A percentile compares a stretch with the other conserved stretches of the same genome.
Conservation (phyloP, 768 basidiomycete species). For the Hemileccinum impolitum region DNA sequence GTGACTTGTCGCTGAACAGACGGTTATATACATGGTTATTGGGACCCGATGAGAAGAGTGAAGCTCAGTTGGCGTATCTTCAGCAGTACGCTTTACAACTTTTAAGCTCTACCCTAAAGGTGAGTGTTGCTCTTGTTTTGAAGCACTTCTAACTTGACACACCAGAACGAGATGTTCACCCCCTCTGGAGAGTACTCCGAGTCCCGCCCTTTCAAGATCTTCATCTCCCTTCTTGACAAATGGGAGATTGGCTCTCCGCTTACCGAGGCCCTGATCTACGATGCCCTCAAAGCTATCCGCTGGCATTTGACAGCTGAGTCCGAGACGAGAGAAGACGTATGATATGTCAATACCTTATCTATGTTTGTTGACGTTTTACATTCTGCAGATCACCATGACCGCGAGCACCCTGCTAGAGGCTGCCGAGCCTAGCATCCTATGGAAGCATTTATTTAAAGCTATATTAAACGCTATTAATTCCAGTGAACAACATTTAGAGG, state of each 20-base stretch:
- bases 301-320: constrained; percentile 47
- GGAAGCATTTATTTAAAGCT: constrained; percentile 67
- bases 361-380: not conserved
- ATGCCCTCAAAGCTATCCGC: constrained; percentile 74
- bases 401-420: constrained; percentile 89
- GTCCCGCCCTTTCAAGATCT: constrained; percentile 91
- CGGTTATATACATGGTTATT: constrained; percentile 92
- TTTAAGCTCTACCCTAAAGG: constrained; percentile 66
- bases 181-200: constrained; percentile 72
- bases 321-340: constrained; percentile 61
- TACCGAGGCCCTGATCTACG: constrained; percentile 75
- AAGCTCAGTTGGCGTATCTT: constrained; percentile 73
- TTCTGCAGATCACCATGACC: constrained; percentile 65
- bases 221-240: constrained; percentile 92
- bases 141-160: constrained; percentile 11
- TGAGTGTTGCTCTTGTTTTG: constrained; percentile 25
- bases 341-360: constrained; percentile 13
- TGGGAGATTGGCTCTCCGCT: constrained; percentile 90
- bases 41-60: constrained; percentile 74
- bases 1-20: constrained; percentile 90
- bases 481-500: constrained; percentile 46
- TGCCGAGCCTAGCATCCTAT: constrained; percentile 84
- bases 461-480: constrained; percentile 55
- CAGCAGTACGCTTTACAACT: constrained; percentile 68
- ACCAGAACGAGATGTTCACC: constrained; percentile 71